Base-by-base conservation (phyloP, 805 yeast genomes). In the Kluyveromyces wickerhamii region DNA sequence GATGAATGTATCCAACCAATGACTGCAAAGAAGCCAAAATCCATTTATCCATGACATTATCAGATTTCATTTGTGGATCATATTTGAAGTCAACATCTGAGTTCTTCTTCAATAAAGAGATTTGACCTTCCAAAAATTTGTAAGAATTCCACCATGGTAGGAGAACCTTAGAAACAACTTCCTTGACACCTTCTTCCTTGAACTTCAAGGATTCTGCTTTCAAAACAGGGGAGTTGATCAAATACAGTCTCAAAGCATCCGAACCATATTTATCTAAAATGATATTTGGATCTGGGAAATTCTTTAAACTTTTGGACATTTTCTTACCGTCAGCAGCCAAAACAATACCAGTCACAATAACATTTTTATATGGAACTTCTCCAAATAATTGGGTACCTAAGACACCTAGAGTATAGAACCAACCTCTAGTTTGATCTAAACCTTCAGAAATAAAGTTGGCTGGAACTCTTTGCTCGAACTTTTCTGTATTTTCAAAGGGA, bases 361-460 rank as follows among this genome's bases (percentile, higher is more conserved):
- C 95, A 61, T 92, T 92, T 63, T 89, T 69, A 71, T 82, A 92
- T 32, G 99, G 97, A 44, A 94, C 94, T 39, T 79, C 74, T 53
- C 82, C 79, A 67, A 92, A 92, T 51, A 92, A 67, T 52, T 89
- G 96, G 38, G 95, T 85, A 61, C 97, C 98, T 53, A 92, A 72
- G 16, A 92, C 96, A 29, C 94, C 80, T 60, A 92, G 72, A 35
- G 98, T 92, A 65, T 92, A 92, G 67, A 92, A 92, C 99, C 99
- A 92, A 59, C 99, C 99, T 76, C 99, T 85, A 40, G 99, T 92
- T 70, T 92, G 99, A 66, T 92, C 99, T 51, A 92, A 74, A 66
- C 99, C 99, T 71, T 92, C 99, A 40, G 96, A 81, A 52, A 92
- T 92, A 65, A 92, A 92, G 63, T 92, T 89, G 29, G 95, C 99